Percentiles rank a stretch among this genome's conserved stretches.
phyloP scores from a whole-genome alignment of 495 filamentous ascomycete species.

The Tuber magnatum region DNA sequence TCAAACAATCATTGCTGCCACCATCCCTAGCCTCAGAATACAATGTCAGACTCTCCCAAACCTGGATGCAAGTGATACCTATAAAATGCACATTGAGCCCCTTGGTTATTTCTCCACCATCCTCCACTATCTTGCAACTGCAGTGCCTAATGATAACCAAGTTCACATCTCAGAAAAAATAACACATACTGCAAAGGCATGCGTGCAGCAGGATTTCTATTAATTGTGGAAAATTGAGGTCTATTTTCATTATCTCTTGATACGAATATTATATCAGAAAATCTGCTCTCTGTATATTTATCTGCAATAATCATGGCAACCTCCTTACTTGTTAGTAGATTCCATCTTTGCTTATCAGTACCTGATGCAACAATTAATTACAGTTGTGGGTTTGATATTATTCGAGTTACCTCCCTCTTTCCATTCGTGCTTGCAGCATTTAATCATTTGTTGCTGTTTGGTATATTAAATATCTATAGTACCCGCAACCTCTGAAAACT shows the following conservation, averaged over 20 bases:
- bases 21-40: no score
- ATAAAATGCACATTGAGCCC: no score
- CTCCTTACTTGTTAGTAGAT: not conserved
- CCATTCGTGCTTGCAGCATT: not conserved
- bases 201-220: not conserved
- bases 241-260: no score
- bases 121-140: no score
- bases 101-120: no score
- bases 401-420: not conserved
- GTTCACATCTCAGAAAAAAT: no score
- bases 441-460: not conserved
- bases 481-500: no score
- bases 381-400: no score
- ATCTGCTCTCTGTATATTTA: not conserved
- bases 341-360: not conserved
- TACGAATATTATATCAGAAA: not conserved
- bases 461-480: no score
- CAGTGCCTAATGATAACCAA: not conserved
- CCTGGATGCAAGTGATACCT: no score
- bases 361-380: not conserved
- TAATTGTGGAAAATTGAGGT: not conserved
- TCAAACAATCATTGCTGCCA: no score
- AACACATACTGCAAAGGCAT: not conserved
- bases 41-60: no score
- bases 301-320: not conserved